Evolutionary conservation across 176 grass and related monocot species (phyloP), one percentile per base, ranked within the genome.

Genomic region (Puccinellia tenuiflora): DNA sequence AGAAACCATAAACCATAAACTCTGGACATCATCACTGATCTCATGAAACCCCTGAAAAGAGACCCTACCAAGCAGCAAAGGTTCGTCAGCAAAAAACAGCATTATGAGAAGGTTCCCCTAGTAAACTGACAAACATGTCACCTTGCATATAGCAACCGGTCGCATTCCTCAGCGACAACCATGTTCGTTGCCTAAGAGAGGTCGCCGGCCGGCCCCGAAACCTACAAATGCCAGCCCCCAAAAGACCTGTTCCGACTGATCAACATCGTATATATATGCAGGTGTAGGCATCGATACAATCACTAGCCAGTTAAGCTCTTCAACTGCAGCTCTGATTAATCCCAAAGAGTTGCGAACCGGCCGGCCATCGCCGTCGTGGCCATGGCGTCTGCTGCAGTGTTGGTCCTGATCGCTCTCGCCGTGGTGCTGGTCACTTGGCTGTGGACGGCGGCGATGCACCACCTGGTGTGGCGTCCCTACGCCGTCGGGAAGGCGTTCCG

Each of bases 391-490:
- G 70, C 11, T 21, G 70, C 7, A 42, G 40, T 31, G 16, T 3
- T 63, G 85, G 38, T 68, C 1, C 38, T 24, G 21, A 62, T 29
- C 17, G 51, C 81, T 18, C 11, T 79, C 1, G 48, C 74, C 28
- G 65, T 79, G 77, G 42, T 85, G 9, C 12, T 46, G 42, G n/a
- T 37, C 1, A 43, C 81, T 1, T 79, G 35, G 76, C 71, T 92
- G 15, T 90, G 91, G 81, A 61, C 39, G 4, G 78, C 25, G 29
- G 51, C 84, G 50, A 21, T 56, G 47, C 72, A 68, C 18, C 87
- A 68, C 26, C 88, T 90, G n/a, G 79, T 62, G 64, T 93, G 85
- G 91, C 71, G 88, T 16, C 91, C 91, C 13, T 85, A 90, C 68
- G 65, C 56, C 7, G 75, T 82, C 3, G 62, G 52, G 21, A 46